A percentile compares a stretch with the other conserved stretches of the same genome.
phyloP scores from a whole-genome alignment of 495 filamentous ascomycete genomes.

The Podospora bellae-mahoneyi region DNA sequence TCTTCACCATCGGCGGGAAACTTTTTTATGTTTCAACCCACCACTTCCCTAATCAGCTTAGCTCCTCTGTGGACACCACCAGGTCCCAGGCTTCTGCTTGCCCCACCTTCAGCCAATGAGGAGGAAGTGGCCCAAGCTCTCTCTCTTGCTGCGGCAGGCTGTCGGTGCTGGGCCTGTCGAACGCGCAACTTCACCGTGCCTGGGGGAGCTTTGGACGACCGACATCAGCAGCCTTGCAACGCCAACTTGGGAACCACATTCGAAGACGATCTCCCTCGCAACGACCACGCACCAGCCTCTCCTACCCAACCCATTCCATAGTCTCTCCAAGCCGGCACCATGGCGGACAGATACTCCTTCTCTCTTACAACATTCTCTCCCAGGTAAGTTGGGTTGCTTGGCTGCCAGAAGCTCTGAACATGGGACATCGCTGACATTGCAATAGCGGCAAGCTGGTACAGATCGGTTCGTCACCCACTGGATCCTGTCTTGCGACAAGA shows the following conservation, averaged over 20 bases:
- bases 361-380: slow-evolving; percentile 99
- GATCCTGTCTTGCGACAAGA: background rate
- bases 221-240: slow-evolving; percentile 16
- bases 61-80: background rate
- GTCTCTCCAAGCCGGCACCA: slow-evolving; percentile 39
- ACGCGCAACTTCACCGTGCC: slow-evolving; percentile 39
- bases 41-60: slow-evolving; percentile 14
- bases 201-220: slow-evolving; percentile 24
- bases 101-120: slow-evolving; percentile 18
- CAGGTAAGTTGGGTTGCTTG: slow-evolving; percentile 63
- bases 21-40: slow-evolving; percentile 5
- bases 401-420: background rate
- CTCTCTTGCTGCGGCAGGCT: slow-evolving; percentile 6
- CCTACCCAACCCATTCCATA: slow-evolving; percentile 13
- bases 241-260: slow-evolving; percentile 1
- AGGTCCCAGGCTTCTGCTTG: background rate
- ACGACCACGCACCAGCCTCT: background rate
- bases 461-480: slow-evolving; percentile 55
- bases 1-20: background rate
- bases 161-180: slow-evolving; percentile 18
- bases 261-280: slow-evolving; percentile 7
- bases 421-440: slow-evolving; percentile 42
- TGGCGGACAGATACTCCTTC: slow-evolving; percentile 99
- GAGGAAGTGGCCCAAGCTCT: slow-evolving; percentile 31
- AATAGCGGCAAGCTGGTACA: slow-evolving; percentile 88